Evolutionary conservation across 2,329 filamentous ascomycete genomes (phyloP), one percentile per base, ranked within the genome.

Genomic region (Rutstroemia sp.): DNA sequence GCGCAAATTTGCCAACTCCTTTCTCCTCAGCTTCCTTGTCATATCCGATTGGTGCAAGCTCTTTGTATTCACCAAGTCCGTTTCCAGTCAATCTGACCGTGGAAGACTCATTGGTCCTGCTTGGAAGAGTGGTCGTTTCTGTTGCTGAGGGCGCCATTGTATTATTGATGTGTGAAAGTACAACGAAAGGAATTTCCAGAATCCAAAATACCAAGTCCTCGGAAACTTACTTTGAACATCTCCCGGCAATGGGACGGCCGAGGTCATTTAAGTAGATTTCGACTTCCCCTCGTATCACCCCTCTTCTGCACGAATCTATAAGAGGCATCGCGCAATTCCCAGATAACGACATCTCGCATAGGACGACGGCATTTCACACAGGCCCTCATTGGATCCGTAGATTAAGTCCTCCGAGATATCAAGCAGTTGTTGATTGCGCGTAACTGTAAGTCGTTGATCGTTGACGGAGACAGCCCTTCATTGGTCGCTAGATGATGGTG

Each of bases 61-160:
- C 67, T 58, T 68, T 67, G 39, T 68, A 68, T 36, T 62, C 58
- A 39, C 65, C 65, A 59, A 58, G 57, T 5, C 36, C 46, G 40
- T 57, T 60, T 34, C 58, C 52, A 14, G 64, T 62, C 39, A 67
- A 56, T 51, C 60, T 65, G 14, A 63, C 58, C 30, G 40, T 56
- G 25, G 50, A 34, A 17, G 45, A 38, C 45, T 61, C 57, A 10
- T 51, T 48, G 10, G 51, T 40, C 38, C 50, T 57, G 39, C n/a
- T 57, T 42, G 61, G 58, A 34, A 63, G 25, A 21, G 63, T 63
- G 23, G 57, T 56, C 4, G 64, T 65, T 54, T 66, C 65, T 30
- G 60, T 65, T 50, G 64, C 65, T 48, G 66, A 64, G 16, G 66
- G 66, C 17, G 66, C 64, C 66, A 68, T 68, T 48, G 38, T 10